Base-by-base conservation (phyloP, 2,329 filamentous ascomycete genomes). In the Colletotrichum cordylinicola region DNA sequence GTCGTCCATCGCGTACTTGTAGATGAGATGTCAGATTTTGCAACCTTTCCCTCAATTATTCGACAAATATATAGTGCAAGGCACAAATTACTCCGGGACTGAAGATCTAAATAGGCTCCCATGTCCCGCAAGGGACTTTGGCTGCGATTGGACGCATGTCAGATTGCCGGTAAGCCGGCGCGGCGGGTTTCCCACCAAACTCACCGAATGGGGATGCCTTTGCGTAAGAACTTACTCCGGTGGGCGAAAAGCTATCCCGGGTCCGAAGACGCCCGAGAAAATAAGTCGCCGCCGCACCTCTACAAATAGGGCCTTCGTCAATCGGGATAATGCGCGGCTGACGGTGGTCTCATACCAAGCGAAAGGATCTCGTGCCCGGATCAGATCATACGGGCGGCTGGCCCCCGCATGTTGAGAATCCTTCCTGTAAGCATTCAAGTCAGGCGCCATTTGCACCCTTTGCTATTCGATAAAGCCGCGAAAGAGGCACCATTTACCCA, bases 111-210 rank as follows among this genome's bases (percentile, higher is more conserved):
- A 52, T 13, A 52, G n/a, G n/a, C 43, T 21, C n/a, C 43, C 43
- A 10, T 52, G 10, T 21, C 10, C n/a, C n/a, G 43, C 10, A 52
- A 21, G 10, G 10, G n/a, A 52, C 43, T 52, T 52, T 21, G 43
- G n/a, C 43, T 52, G 6, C 43, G 10, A 52, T 13, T 52, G n/a
- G 43, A 52, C 7, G 43, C n/a, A 52, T 52, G 43, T 52, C 43
- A 52, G 43, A 52, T 21, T 52, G 43, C n/a, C 43, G 43, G 43
- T 52, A 52, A 52, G 43, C 43, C 43, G 43, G 43, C 43, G 43
- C 43, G 43, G 43, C 43, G 43, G 43, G 43, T 52, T 52, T 52
- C 43, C 43, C n/a, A 21, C n/a, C 43, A 52, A 52, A 21, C 43
- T 4, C 43, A 52, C 43, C 43, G 43, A 52, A 52, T 52, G 43